A percentile compares a stretch with the other conserved stretches of the same genome.
Evolutionary conservation across 139 green algal species (phyloP).

Genomic region (Haematococcus lacustris): DNA sequence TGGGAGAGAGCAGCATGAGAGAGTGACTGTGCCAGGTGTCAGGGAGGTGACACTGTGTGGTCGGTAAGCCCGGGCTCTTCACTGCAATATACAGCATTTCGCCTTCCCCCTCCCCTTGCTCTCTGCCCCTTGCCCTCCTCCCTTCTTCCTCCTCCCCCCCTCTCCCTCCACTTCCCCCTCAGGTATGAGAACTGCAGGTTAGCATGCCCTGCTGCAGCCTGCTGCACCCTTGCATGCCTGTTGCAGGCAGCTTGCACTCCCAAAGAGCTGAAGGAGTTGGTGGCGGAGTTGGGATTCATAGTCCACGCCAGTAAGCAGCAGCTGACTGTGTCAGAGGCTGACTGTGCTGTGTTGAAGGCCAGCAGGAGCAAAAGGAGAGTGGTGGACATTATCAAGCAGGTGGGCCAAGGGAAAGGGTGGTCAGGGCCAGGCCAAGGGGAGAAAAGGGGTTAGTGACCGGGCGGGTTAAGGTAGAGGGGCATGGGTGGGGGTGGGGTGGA

Average conservation of each 20-base stretch:
- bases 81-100: not conserved
- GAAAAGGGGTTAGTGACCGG: no score
- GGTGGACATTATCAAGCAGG: slow-evolving; percentile 49
- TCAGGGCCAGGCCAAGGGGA: no score
- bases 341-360: slow-evolving; percentile 49
- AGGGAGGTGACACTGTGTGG: not conserved
- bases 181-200: not conserved
- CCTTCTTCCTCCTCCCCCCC: not conserved
- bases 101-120: not conserved
- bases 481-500: no score
- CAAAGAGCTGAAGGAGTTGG: slow-evolving; percentile 93
- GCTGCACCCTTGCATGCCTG: not conserved
- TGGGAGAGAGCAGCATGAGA: not conserved
- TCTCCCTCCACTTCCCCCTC: not conserved
- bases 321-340: slow-evolving; percentile 30
- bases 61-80: not conserved
- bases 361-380: slow-evolving; percentile 53
- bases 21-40: not conserved
- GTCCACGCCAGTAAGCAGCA: slow-evolving; percentile 18
- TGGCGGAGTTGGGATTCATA: slow-evolving; percentile 44
- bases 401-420: slow-evolving; percentile 1
- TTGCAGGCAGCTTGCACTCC: slow-evolving; percentile 83
- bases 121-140: not conserved
- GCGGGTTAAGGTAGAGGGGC: no score
- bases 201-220: not conserved